Base-by-base conservation (phyloP, 345 rosid genomes). In the Corymbia maculata region DNA sequence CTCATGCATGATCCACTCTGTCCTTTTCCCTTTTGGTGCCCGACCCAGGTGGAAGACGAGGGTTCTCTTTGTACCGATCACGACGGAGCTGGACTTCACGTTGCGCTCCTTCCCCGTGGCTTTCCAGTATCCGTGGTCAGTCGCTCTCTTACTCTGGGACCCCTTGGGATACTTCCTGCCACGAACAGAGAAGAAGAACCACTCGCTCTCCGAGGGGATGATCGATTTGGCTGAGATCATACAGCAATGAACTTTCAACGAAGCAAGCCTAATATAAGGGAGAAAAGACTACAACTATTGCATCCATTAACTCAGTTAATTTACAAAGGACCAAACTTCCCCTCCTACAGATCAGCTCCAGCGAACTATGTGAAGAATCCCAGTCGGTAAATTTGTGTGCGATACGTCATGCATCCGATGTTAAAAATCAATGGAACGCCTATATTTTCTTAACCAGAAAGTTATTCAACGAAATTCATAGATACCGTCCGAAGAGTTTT, bases 1-100 rank as follows among this genome's bases (percentile, higher is more conserved):
- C 88, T 97, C 98, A 32, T 97, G 97, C 97, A 97, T 95, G 85
- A 97, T 96, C 98, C 99, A 96, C 85, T 95, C 98, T 1, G 98
- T 96, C 90, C 98, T 93, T 79, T 96, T 95, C 30, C 97, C 98
- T 24, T 91, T 94, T 1, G 99, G 97, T 3, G 96, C 98, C 52
- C 98, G 96, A 85, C 99, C 98, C 1, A 88, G 80, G 86, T 96
- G 99, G 90, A 96, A 96, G 32, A 97, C 98, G 0, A 97, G 96
- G 61, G 99, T 96, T 90, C 98, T 95, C 91, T 97, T 97, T 7
- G 95, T 94, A 24, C 99, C 99, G 85, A 96, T 93, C 19, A 93
- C 89, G 11, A 79, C 80, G 45, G 92, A 86, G 32, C 95, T 95
- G 15, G 94, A 90, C 90, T 91, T 95, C 7, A 97, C 96, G 51